Percentiles rank a stretch among this genome's conserved stretches.
Evolutionary conservation across 805 yeast species (phyloP).

Genomic region (Wickerhamomyces sydowiorum): DNA sequence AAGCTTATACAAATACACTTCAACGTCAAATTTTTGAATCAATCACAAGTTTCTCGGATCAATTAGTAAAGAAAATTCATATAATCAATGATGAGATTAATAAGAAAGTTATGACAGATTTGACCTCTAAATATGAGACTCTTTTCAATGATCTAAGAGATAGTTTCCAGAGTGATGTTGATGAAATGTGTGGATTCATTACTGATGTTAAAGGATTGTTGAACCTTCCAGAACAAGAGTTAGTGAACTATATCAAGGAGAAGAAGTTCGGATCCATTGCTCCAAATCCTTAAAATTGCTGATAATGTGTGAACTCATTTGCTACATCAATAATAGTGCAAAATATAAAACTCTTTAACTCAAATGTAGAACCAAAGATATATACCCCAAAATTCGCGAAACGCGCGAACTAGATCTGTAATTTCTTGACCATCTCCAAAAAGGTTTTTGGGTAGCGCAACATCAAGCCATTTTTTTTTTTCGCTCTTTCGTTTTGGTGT

Average conservation of each 20-base stretch:
- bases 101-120: slow-evolving; percentile 26
- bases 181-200: slow-evolving; percentile 29
- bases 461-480: background rate
- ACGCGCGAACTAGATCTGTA: background rate
- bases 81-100: slow-evolving; percentile 33
- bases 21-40: slow-evolving; percentile 32
- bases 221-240: slow-evolving; percentile 29
- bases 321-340: too few relatives aligned
- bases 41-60: slow-evolving; percentile 27
- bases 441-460: background rate
- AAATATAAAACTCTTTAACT: too few relatives aligned
- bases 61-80: slow-evolving; percentile 27
- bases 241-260: slow-evolving; percentile 23
- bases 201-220: slow-evolving; percentile 29
- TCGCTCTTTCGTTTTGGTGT: background rate
- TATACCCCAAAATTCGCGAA: background rate
- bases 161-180: slow-evolving; percentile 31
- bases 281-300: background rate
- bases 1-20: slow-evolving; percentile 29
- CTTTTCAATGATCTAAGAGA: slow-evolving; percentile 26
- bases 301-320: too few relatives aligned
- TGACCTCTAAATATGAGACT: slow-evolving; percentile 28
- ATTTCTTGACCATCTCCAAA: background rate
- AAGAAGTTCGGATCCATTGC: slow-evolving; percentile 12
- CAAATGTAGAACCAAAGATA: too few relatives aligned